A percentile compares a stretch with the other conserved stretches of the same genome.
phyloP scores from a whole-genome alignment of 345 rosid genomes.

The Leavenworthia alabamica region DNA sequence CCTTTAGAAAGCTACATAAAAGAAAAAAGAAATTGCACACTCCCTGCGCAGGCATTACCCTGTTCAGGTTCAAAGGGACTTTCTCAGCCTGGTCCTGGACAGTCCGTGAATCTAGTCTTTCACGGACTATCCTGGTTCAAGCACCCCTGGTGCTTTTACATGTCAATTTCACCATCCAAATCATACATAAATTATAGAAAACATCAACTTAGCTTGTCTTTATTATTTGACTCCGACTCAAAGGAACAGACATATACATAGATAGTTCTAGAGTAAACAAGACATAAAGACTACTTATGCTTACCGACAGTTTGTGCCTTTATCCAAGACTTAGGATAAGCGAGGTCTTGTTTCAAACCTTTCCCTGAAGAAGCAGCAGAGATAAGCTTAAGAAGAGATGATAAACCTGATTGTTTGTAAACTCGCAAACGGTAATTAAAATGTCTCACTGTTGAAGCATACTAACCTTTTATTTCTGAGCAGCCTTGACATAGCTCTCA shows the following conservation, averaged over 20 bases:
- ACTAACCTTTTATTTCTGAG: conserved; percentile 50
- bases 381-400: not conserved
- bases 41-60: conserved; percentile 99
- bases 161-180: conserved; percentile 44
- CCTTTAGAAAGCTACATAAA: conserved; percentile 41
- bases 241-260: conserved; percentile 27
- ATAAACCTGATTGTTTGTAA: not conserved
- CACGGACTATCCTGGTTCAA: conserved; percentile 47
- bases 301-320: conserved; percentile 47
- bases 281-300: conserved; percentile 39
- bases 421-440: not conserved
- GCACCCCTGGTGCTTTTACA: conserved; percentile 97
- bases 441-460: not conserved
- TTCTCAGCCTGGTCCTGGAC: conserved; percentile 81
- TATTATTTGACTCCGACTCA: conserved; percentile 29
- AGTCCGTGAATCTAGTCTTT: conserved; percentile 13
- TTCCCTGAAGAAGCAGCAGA: conserved; percentile 4
- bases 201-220: conserved; percentile 22
- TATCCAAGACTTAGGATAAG: conserved; percentile 4
- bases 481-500: conserved; percentile 44
- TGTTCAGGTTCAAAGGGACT: conserved; percentile 99
- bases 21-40: conserved; percentile 63
- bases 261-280: conserved; percentile 29
- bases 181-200: conserved; percentile 10
- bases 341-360: conserved; percentile 5